Conservation (phyloP, 352 stramenopile species). For the Globisporangium iwayamae region DNA sequence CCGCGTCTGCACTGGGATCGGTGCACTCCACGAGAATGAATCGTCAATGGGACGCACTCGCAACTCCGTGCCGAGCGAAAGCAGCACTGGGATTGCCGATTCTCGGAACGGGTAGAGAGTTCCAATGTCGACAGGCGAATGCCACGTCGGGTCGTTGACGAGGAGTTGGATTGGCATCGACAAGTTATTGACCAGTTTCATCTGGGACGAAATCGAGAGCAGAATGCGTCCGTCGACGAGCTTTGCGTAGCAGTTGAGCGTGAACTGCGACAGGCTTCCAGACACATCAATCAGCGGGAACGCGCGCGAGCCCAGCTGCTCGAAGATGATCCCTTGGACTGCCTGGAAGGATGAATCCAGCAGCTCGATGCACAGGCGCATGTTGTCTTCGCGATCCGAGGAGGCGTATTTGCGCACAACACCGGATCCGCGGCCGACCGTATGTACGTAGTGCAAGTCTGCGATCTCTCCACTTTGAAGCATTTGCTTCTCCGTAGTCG, state of each 20-base stretch:
- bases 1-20: conserved; percentile 71
- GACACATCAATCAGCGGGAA: conserved; percentile 57
- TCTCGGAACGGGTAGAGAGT: conserved; percentile 52
- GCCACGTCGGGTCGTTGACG: conserved; percentile 79
- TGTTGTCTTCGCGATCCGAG: conserved; percentile 46
- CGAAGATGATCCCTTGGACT: conserved; percentile 79
- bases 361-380: conserved; percentile 64
- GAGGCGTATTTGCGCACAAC: conserved; percentile 72
- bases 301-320: conserved; percentile 64
- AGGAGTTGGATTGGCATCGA: conserved; percentile 71
- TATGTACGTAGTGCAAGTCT: conserved; percentile 69
- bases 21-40: conserved; percentile 65
- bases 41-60: conserved; percentile 53
- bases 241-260: conserved; percentile 58
- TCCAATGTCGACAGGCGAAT: conserved; percentile 66
- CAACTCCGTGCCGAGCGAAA: conserved; percentile 66
- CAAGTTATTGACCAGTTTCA: conserved; percentile 70
- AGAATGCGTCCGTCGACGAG: conserved; percentile 79
- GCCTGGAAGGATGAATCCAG: conserved; percentile 58
- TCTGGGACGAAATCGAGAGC: conserved; percentile 71
- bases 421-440: conserved; percentile 47
- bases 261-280: conserved; percentile 50
- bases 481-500: conserved; percentile 31
- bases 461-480: conserved; percentile 42
- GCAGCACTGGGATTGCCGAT: conserved; percentile 63